Evolutionary conservation across 176 grass and related monocot species (phyloP), one percentile per base, ranked within the genome.

Genomic region (Alloteropsis semialata): DNA sequence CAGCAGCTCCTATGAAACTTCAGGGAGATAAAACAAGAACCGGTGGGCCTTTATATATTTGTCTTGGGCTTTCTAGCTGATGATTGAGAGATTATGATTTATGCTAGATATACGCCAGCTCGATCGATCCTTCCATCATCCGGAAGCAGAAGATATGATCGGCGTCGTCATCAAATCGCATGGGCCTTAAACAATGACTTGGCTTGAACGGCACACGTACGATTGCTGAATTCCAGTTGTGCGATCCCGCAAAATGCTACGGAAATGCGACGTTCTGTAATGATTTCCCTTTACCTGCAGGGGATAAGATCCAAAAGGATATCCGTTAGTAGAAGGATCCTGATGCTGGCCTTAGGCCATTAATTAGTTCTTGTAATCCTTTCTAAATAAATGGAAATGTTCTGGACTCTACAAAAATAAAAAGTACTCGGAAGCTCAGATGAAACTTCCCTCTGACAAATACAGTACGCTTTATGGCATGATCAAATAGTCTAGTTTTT

Each of bases 191-290:
- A 74, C 13, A 64, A 64, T 39, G 65, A 46, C 65, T 72, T 42
- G 2, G 65, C 84, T 72, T 63, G 37, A 49, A 72, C 75, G 51
- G 28, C 74, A 78, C 29, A 22, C 10, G 54, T 38, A 78, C 42
- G 14, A 67, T 28, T 71, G 42, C n/a, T 79, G 6, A 51, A 53
- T 72, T 10, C 41, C 18, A 36, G 50, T 60, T 78, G 36, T 62
- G 65, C 42, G 72, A 78, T 39, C 42, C 48, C 21, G 24, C 15
- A 46, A 36, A 78, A 77, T 48, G 41, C 3, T 39, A 78, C n/a
- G 6, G 2, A 60, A 85, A 71, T 71, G 83, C 22, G 53, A 49
- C 65, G 37, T 63, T 30, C 51, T 42, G 17, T 29, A 21, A 37
- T 41, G 53, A 51, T 49, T 61, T 50, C 44, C 6, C 25, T 22